Evolutionary conservation across 2,329 filamentous ascomycete species (phyloP), one percentile per base, ranked within the genome.

Genomic region (Penicillium nordicum): DNA sequence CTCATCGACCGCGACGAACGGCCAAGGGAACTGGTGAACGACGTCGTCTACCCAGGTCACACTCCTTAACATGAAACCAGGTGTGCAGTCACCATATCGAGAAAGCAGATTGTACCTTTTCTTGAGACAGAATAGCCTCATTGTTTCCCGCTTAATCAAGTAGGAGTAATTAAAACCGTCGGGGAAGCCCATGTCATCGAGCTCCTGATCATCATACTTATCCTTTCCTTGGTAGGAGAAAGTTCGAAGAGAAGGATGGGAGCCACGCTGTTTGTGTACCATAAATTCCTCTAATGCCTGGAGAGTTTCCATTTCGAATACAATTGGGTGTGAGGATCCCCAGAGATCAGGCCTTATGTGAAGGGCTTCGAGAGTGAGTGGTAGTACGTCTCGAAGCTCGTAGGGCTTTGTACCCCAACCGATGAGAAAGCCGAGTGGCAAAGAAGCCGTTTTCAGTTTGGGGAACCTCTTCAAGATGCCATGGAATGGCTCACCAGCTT

Each of bases 291-390:
- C 25, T 2, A 52, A 23, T 14, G 41, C n/a, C 4, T 2, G 14
- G 9, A 52, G 30, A 4, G 32, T 2, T 29, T n/a, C 21, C n/a
- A 23, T 7, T 45, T 38, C 41, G 32, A 46, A 52, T 8, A 2
- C 3, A 5, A n/a, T 8, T 2, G 12, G 12, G 8, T n/a, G 14
- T 9, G n/a, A 1, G 18, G 6, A 1, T 21, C 1, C 12, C 12
- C 25, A 52, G 41, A 52, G 41, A 30, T 52, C 50, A 23, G 23
- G 3, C 5, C 41, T n/a, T 8, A 52, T 25, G 12, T 52, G 37
- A 46, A 52, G 23, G 8, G 41, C 41, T 38, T 37, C n/a, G 8
- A 52, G 30, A 11, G n/a, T 46, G 12, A 6, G 4, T 30, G 50
- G 50, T 16, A 52, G 41, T 18, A 46, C 23, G 30, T 45, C 30